Conservation (phyloP, 2,329 filamentous ascomycete species). For the Trichoderma brevicompactum region DNA sequence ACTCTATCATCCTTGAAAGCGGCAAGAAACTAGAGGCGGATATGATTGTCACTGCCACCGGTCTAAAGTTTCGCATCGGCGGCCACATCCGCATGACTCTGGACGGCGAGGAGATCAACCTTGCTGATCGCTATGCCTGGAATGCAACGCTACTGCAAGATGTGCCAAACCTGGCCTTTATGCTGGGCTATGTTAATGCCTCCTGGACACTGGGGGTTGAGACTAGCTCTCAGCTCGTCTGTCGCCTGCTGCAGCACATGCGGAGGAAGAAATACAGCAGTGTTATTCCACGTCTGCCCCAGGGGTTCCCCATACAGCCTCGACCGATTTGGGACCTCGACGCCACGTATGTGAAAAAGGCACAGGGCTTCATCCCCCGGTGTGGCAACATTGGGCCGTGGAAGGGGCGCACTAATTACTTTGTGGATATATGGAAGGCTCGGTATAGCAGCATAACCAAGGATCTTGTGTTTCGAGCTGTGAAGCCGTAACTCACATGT, state of each 20-base stretch:
- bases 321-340: background rate
- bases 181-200: constrained; percentile 63
- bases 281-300: background rate
- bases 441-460: background rate
- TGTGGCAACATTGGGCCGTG: background rate
- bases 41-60: constrained; percentile 68
- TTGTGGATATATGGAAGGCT: constrained; percentile 4
- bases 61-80: constrained; percentile 59
- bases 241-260: constrained; percentile 2
- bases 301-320: background rate
- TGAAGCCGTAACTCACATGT: background rate
- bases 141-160: constrained; percentile 64
- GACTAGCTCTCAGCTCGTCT: constrained; percentile 6
- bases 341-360: constrained; percentile 5
- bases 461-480: background rate
- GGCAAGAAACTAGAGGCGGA: constrained; percentile 57
- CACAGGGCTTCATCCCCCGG: background rate
- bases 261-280: background rate
- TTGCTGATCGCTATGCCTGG: constrained; percentile 58
- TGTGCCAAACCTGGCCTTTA: constrained; percentile 52
- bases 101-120: constrained; percentile 52
- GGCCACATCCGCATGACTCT: constrained; percentile 56
- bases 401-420: background rate
- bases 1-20: constrained; percentile 49
- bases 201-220: constrained; percentile 68